phyloP scores from a whole-genome alignment of 305 asterid species.

The Rubia occidens region DNA sequence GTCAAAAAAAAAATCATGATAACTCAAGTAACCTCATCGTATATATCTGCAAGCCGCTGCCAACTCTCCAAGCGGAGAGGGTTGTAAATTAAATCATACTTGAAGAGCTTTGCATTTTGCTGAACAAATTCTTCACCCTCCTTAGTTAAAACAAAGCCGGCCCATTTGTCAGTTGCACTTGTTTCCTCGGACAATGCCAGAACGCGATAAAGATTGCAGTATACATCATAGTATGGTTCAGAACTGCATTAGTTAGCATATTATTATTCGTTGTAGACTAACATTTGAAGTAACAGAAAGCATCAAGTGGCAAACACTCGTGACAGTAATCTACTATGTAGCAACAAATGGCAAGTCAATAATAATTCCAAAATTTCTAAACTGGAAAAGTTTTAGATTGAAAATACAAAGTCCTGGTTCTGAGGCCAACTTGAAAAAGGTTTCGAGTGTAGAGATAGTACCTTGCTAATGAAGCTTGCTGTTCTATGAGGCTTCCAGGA shows the following conservation, averaged over 20 bases:
- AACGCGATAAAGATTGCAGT: conserved; percentile 79
- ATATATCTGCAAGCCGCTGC: conserved; percentile 93
- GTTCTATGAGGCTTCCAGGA: conserved; percentile 43
- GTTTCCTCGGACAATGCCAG: conserved; percentile 90
- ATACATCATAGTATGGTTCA: conserved; percentile 75
- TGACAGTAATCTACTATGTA: conserved; percentile 12
- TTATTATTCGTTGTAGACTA: conserved; percentile 7
- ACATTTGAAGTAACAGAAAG: conserved; percentile 5
- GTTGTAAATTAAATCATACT: conserved; percentile 85
- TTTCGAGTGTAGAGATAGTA: conserved; percentile 20
- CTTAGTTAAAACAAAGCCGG: conserved; percentile 93
- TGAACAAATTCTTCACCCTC: conserved; percentile 95
- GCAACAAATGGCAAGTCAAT: not conserved
- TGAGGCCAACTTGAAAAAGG: not conserved
- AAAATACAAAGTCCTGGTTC: not conserved
- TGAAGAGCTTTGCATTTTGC: conserved; percentile 79
- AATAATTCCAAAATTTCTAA: not conserved
- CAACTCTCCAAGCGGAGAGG: conserved; percentile 93
- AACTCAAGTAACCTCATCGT: conserved; percentile 63
- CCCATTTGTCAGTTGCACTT: conserved; percentile 97
- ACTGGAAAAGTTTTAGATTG: not conserved
- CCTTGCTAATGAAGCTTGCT: conserved; percentile 49
- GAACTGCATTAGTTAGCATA: conserved; percentile 53
- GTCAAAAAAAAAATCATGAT: conserved; percentile 21
- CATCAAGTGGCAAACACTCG: conserved; percentile 18